A percentile compares a stretch with the other conserved stretches of the same genome.
phyloP scores from a whole-genome alignment of 805 yeast genomes.

The Cyberlindnera nakhonratchasimensis region DNA sequence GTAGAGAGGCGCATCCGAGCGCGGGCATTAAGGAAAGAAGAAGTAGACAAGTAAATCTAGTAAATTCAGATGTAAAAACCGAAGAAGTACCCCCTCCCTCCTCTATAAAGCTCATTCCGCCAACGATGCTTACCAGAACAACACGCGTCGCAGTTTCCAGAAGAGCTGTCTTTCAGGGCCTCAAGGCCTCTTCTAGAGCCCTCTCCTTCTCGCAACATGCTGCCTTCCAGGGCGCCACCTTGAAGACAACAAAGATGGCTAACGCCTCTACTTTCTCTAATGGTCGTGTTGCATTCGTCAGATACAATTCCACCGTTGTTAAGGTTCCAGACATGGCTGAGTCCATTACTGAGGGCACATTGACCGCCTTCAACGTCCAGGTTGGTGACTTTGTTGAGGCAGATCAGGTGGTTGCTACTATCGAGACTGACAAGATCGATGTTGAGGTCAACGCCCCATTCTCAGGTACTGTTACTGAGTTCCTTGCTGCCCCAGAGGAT shows the following conservation, averaged over 20 bases:
- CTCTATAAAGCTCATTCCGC: no score
- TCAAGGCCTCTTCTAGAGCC: slow-evolving; percentile 9
- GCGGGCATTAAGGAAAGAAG: slow-evolving; percentile 5
- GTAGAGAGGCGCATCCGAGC: slow-evolving; percentile 15
- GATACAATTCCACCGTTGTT: slow-evolving; percentile 48
- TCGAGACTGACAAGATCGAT: slow-evolving; percentile 97
- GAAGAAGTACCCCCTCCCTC: no score
- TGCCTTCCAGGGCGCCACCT: no score
- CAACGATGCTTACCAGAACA: slow-evolving; percentile 13
- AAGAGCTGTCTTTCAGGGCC: slow-evolving; percentile 8
- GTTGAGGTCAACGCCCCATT: slow-evolving; percentile 95
- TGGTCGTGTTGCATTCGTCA: slow-evolving; percentile 15
- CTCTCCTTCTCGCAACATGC: slow-evolving; percentile 4
- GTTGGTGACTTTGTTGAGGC: slow-evolving; percentile 85
- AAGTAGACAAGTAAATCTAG: no score
- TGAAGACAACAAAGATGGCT: not conserved
- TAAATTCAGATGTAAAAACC: no score
- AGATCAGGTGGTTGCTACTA: slow-evolving; percentile 93
- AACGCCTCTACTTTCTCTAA: not conserved
- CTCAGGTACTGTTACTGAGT: slow-evolving; percentile 82
- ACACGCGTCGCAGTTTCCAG: slow-evolving; percentile 13
- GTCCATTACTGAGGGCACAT: slow-evolving; percentile 95
- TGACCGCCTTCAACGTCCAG: slow-evolving; percentile 61
- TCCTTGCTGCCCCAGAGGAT: slow-evolving; percentile 80
- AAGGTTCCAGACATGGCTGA: slow-evolving; percentile 99